Evolutionary conservation across 139 green algal genomes (phyloP).

Genomic region (Tetratostichococcus sp.): DNA sequence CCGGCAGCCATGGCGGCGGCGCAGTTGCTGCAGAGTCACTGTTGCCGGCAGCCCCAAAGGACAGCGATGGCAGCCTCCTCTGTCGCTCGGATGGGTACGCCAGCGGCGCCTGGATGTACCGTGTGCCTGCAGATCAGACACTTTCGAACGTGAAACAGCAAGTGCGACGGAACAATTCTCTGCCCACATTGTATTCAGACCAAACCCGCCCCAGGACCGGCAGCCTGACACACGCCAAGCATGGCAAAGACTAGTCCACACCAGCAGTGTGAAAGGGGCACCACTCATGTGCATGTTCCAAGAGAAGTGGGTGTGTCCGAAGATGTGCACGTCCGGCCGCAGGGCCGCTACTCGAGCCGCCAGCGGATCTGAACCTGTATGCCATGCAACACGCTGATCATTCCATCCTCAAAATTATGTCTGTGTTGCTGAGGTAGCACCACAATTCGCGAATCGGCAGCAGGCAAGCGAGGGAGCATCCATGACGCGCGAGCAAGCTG

Average conservation of each 20-base stretch:
- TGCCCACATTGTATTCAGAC: too few relatives aligned
- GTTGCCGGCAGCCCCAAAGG: constrained; percentile 1
- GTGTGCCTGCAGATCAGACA: constrained; percentile 23
- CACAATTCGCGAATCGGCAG: too few relatives aligned
- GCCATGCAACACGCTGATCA: too few relatives aligned
- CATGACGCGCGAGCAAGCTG: background rate
- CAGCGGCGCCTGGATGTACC: constrained; percentile 73
- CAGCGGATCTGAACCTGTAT: constrained; percentile 55
- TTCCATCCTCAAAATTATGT: constrained; percentile 7
- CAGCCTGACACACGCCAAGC: too few relatives aligned
- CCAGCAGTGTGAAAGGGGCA: too few relatives aligned
- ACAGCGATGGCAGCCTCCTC: constrained; percentile 33
- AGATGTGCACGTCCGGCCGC: constrained; percentile 63
- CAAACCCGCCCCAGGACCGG: too few relatives aligned
- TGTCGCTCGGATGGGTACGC: constrained; percentile 61
- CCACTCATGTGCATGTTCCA: constrained; percentile 60
- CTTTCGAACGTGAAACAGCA: too few relatives aligned
- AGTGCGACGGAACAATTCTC: too few relatives aligned
- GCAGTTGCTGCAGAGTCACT: background rate
- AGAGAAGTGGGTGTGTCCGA: constrained; percentile 80
- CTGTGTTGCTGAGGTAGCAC: too few relatives aligned
- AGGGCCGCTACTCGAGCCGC: constrained; percentile 43
- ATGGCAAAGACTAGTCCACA: too few relatives aligned
- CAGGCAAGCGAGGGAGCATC: too few relatives aligned
- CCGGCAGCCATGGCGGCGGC: constrained; percentile 26